Conservation (phyloP, 192 early-diverging fungal species). For the Podila clonocystis region DNA sequence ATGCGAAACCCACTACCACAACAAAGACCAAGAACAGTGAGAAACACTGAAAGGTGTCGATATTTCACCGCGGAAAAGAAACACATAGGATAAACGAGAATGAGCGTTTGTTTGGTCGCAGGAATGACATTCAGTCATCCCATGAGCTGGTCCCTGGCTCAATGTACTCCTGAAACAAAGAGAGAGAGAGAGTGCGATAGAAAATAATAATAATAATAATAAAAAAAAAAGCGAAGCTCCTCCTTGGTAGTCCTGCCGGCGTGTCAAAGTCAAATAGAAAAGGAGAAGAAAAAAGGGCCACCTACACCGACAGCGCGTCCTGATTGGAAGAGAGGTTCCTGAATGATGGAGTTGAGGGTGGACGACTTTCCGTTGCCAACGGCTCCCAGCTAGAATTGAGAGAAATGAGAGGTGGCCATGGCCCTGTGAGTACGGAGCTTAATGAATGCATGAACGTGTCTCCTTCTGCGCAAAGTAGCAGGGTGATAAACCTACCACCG, state of each 20-base stretch:
- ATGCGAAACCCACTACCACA: too few species aligned
- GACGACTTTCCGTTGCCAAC: constrained; percentile 64
- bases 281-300: neutral
- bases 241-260: too few species aligned
- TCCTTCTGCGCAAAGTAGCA: neutral
- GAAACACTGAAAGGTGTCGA: too few species aligned
- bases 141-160: too few species aligned
- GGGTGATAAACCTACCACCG: constrained; percentile 16
- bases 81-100: neutral
- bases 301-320: constrained; percentile 56
- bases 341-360: constrained; percentile 60
- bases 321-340: constrained; percentile 55
- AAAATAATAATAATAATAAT: too few species aligned
- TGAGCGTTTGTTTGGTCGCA: too few species aligned
- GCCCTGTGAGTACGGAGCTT: neutral
- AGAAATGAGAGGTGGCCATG: neutral
- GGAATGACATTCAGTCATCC: too few species aligned
- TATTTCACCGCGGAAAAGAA: neutral
- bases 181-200: neutral
- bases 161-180: neutral
- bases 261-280: neutral
- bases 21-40: too few species aligned
- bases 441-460: constrained; percentile 1
- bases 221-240: too few species aligned
- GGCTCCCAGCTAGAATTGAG: constrained; percentile 46